These are phyloP conservation scores for Hyaloscypha variabilis DNA, from an alignment of 495 filamentous ascomycete species.

Conservation along the genomic window DNA sequence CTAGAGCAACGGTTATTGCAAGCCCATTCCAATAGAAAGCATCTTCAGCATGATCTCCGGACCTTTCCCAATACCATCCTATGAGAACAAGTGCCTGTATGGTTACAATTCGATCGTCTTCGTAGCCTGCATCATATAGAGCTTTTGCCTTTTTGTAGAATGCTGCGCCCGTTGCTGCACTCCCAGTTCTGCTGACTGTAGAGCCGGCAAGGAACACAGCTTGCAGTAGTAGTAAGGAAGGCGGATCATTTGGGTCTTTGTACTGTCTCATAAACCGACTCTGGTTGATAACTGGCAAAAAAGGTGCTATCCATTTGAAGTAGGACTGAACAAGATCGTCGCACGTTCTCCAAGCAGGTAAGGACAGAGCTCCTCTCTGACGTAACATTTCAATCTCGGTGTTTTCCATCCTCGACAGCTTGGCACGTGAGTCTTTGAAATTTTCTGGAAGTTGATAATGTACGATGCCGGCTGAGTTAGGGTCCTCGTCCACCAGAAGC, in stretches of 20 bases:
- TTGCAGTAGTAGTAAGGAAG: conserved; percentile 90
- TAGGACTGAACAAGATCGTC: conserved; percentile 97
- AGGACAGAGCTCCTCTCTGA: too few species aligned
- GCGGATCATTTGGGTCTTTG: conserved; percentile 90
- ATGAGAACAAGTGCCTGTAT: conserved; percentile 93
- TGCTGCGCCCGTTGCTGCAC: conserved; percentile 93
- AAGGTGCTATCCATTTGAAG: conserved; percentile 98
- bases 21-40: conserved; percentile 99
- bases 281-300: conserved; percentile 95
- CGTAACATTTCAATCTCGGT: too few species aligned
- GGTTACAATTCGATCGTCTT: conserved; percentile 96
- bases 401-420: too few species aligned
- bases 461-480: too few species aligned
- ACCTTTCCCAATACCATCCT: conserved; percentile 99
- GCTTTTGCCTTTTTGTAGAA: conserved; percentile 99
- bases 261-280: conserved; percentile 95
- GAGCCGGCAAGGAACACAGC: conserved; percentile 92
- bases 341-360: too few species aligned
- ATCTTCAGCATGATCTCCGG: conserved; percentile 98
- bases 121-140: conserved; percentile 96
- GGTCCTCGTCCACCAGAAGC: too few species aligned
- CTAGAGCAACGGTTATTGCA: conserved; percentile 94
- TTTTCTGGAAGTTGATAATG: too few species aligned
- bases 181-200: conserved; percentile 88
- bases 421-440: too few species aligned